These are phyloP conservation scores for Termitomyces sp. DNA, from an alignment of 768 basidiomycete genomes.

Conservation along the genomic window DNA sequence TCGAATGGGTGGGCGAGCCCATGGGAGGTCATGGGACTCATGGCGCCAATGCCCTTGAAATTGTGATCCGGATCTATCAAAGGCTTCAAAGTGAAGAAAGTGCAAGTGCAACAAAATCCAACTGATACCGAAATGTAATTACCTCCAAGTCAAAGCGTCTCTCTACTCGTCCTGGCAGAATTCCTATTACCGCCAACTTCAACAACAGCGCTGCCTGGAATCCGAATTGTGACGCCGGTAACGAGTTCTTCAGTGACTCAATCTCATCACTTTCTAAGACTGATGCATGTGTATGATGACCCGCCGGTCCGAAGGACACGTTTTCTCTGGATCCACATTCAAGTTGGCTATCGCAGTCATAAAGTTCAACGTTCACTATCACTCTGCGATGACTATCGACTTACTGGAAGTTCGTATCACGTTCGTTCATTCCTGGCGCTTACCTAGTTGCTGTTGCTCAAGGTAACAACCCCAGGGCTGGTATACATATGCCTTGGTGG, in stretches of 20 bases:
- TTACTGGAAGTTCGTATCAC: constrained; percentile 31
- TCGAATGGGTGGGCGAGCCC: neutral
- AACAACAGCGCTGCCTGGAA: too few relatives aligned
- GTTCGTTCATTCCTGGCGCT: constrained; percentile 9
- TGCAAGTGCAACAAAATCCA: neutral
- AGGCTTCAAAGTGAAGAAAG: too few relatives aligned
- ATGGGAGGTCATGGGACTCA: too few relatives aligned
- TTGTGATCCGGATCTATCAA: neutral
- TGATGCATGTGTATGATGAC: too few relatives aligned
- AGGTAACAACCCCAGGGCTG: constrained; percentile 52
- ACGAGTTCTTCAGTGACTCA: too few relatives aligned
- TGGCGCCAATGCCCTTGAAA: neutral
- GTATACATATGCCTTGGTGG: constrained; percentile 65
- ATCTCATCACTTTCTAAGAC: too few relatives aligned
- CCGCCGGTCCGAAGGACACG: neutral
- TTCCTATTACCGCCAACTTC: neutral
- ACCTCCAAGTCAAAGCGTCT: neutral
- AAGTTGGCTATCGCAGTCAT: neutral
- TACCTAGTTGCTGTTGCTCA: constrained; percentile 20
- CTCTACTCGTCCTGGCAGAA: neutral
- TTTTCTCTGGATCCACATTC: neutral
- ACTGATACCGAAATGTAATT: neutral
- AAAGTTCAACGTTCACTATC: neutral
- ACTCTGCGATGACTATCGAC: neutral
- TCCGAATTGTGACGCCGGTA: too few relatives aligned